Base-by-base conservation (phyloP, 2,329 filamentous ascomycete species). In the Sodiomyces alkalinus region DNA sequence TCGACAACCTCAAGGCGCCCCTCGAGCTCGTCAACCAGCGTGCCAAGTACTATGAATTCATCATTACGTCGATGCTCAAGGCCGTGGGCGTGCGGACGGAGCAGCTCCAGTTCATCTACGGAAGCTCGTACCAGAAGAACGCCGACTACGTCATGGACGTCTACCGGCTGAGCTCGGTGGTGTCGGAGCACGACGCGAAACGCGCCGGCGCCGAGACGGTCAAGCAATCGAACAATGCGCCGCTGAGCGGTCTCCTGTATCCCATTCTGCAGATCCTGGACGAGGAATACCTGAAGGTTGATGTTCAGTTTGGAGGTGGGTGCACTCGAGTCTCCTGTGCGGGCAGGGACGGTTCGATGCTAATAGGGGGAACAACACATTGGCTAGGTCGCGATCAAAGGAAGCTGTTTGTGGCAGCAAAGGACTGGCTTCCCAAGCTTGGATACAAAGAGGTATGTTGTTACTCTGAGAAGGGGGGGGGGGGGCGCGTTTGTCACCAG, bases 131-230 rank as follows among this genome's bases (percentile, higher is more conserved):
- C 68, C 85, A 94, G 49, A 70, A 66, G 43, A 66, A 52, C 33
- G 47, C 64, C 15, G 65, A 74, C 22, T 25, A 25, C 12, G 71
- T 76, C 34, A 90, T 93, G 80, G 87, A 96, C 48, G 56, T 92
- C 19, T 87, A 86, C 57, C 74, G 79, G 46, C 51, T 96, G 39
- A 68, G 66, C 25, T 70, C 70, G 4, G 54, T 81, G 29, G 70
- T 79, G 5, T 76, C 75, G 10, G 74, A 85, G 54, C 74, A 86
- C 47, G 75, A 90, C 45, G 82, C 85, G 11, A 82, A 85, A 55
- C 90, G 83, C 55, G 86, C 87, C 0, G 87, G 87, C 21, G 80
- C 83, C 2, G 90, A 96, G 54, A 73, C 96, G 6, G 87, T 98
- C 39, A 96, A 96, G 64, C 85, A 96, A 59, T 74, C 78, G 4